Base-by-base conservation (phyloP, 495 filamentous ascomycete genomes). In the Xylaria telfairii region DNA sequence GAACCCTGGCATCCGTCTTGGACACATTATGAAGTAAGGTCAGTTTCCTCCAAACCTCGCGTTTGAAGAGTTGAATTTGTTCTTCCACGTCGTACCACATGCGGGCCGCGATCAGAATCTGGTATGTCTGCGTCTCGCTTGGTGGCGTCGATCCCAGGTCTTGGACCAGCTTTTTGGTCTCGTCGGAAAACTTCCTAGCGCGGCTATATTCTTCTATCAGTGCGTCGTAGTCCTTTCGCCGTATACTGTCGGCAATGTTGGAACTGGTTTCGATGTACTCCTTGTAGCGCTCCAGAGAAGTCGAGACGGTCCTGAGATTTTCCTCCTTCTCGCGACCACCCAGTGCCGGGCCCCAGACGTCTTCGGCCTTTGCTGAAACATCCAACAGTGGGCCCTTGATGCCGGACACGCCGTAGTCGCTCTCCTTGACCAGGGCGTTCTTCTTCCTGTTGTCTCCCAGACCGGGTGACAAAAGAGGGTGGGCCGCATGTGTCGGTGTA, bases 301-400 rank as follows among this genome's bases (percentile, higher is more conserved):
- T 83, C 42, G 93, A 83, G 8, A 97, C 87, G 0, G 89, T 86
- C 79, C 93, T 94, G 54, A 98, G 81, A 67, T 89, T 89, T 73
- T 94, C 92, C 75, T 98, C 96, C 74, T 93, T 91, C 69, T 98
- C 95, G n/a, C 93, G 87, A 1, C 96, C 95, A 37, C 93, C 93
- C 61, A 99, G 83, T 21, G 94, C 95, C 19, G 96, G 96, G 0
- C 96, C 96, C 93, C 96, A 99, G 4, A 98, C 90, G 71, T 99
- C 96, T 77, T 99, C 93, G 0, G 95, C 95, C 77, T 98, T 98
- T 60, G 93, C 89, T 28, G 93, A 93, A 2, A 94, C 93, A 74
- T 98, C 96, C 12, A 93, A 84, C 67, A 99, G 79, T 37, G 96
- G 94, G 8, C 85, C 86, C 72, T 96, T 94, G 67, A 99, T 97